Evolutionary conservation across 352 stramenopile species (phyloP), one percentile per base, ranked within the genome.

Genomic region (Pythium periplocum): DNA sequence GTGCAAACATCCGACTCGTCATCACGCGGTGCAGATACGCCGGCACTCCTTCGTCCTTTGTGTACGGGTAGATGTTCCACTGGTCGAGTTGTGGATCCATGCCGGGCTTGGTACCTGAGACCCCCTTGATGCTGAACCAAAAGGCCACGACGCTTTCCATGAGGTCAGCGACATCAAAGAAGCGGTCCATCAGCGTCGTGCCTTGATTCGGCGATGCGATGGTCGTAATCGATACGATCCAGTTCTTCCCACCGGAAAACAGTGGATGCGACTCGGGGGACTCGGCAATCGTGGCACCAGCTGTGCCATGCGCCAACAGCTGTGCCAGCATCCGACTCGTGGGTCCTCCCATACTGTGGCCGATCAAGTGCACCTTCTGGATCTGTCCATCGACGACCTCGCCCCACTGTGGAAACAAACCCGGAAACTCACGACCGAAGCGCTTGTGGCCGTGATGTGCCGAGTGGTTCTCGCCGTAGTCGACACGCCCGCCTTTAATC

Each of bases 71-170:
- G 51, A 80, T 59, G 0, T 67, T 65, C 64, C 67, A 83, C 36
- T 83, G 73, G 9, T 80, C 73, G 37, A 83, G 37, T 50, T 80
- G 75, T 37, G 69, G 64, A 17, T 83, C 73, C 41, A 53, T 57
- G 1, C 48, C 3, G 2, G 26, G 6, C 5, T 40, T 46, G 33
- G 39, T 26, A 4, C 58, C 58, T 3, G 48, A 6, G 0, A 51
- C 5, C 1, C 47, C 52, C 2, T 33, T 7, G 11, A 54, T 26
- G 6, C 39, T 37, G 11, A 51, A 48, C 12, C 36, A 1, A 1
- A 34, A 17, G 32, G 12, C 36, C 2, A 42, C 33, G 37, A 44
- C 6, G 37, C 3, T 9, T 30, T 61, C 39, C 7, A 55, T 9
- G 9, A 61, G 4, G 39, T 54, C 46, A 1, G 6, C 6, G 37